Base-by-base conservation (phyloP, 1,139 yeast genomes). In the Geotrichum bryndzae region DNA sequence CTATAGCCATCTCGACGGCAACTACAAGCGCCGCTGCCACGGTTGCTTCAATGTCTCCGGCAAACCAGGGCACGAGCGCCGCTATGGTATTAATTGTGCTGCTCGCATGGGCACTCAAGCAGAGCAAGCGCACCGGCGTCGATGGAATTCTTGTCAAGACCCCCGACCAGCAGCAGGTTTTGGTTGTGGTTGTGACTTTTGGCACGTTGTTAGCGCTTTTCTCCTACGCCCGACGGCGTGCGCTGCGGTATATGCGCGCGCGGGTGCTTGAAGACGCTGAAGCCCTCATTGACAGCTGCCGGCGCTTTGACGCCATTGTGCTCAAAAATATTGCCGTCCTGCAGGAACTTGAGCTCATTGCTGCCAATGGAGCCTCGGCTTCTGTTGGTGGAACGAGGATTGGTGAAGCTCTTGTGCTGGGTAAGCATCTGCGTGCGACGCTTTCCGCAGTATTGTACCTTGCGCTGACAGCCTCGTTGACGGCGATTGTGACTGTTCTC, bases 271-370 rank as follows among this genome's bases (percentile, higher is more conserved):
- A 69, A 3, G 66, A 68, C 53, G 70, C 75, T 25, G 66, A 71
- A 31, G 64, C 66, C 31, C 72, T 75, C 62, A 69, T 73, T 2
- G 69, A 68, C 50, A 61, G 63, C 46, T 71, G 70, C 54, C 73
- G 68, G 29, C 60, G 64, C 5, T 70, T 76, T 38, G 80, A 78
- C 57, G 67, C 70, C 35, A 71, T 72, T 8, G 63, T 74, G 5
- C 66, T 70, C n/a, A 66, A 72, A 35, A 70, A 75, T 27, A 64
- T 78, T 6, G 65, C 70, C 13, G 66, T 72, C 15, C 69, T 78
- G 6, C 76, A 74, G 54, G 79, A 78, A 58, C 69, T 74, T 2
- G 81, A 78, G 61, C 67, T 77, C 31, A 18, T 31, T 31, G 53
- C 41, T 2, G 7, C n/a, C 2, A 51, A 29, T 56, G 10, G 13